Evolutionary conservation across 23 red algal species (phyloP).

Genomic region (Cyanidiococcus yangmingshanensis): DNA sequence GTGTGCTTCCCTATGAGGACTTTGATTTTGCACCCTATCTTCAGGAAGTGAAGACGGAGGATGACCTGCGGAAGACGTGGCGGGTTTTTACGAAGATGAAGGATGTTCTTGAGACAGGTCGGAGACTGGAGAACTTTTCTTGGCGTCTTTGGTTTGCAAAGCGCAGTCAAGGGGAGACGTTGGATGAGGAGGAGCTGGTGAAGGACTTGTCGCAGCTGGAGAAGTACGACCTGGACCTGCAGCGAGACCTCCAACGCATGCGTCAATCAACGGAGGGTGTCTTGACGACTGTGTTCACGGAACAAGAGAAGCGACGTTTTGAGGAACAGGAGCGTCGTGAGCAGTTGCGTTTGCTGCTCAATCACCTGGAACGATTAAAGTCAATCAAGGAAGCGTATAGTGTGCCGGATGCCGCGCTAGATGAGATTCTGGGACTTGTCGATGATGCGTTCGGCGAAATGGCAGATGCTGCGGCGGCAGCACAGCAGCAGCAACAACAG

Average conservation of each 20-base stretch:
- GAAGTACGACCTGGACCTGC: conserved; percentile 50
- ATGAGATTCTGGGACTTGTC: conserved; percentile 45
- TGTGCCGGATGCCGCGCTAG: conserved; percentile 42
- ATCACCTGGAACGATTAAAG: conserved; percentile 36
- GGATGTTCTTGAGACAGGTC: conserved; percentile 84
- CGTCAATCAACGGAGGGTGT: conserved; percentile 13
- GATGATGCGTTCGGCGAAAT: conserved; percentile 8
- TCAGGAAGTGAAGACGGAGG: conserved; percentile 72
- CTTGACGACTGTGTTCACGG: neutral
- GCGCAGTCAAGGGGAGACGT: conserved; percentile 35
- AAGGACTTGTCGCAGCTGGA: conserved; percentile 39
- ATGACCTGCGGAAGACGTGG: conserved; percentile 97
- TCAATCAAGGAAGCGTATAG: conserved; percentile 45
- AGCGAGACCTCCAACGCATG: conserved; percentile 43
- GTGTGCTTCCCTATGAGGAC: conserved; percentile 89
- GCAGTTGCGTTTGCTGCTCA: neutral
- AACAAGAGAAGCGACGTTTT: neutral
- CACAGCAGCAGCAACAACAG: conserved; percentile 5
- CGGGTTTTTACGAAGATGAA: conserved; percentile 96
- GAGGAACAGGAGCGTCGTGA: conserved; percentile 17
- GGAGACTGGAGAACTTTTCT: conserved; percentile 81
- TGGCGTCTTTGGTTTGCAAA: conserved; percentile 75
- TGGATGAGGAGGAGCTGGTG: conserved; percentile 32
- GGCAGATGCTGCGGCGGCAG: neutral
- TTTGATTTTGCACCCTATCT: conserved; percentile 95